Evolutionary conservation across 495 filamentous ascomycete species (phyloP).

Genomic region (Penicillium macrosclerotiorum): DNA sequence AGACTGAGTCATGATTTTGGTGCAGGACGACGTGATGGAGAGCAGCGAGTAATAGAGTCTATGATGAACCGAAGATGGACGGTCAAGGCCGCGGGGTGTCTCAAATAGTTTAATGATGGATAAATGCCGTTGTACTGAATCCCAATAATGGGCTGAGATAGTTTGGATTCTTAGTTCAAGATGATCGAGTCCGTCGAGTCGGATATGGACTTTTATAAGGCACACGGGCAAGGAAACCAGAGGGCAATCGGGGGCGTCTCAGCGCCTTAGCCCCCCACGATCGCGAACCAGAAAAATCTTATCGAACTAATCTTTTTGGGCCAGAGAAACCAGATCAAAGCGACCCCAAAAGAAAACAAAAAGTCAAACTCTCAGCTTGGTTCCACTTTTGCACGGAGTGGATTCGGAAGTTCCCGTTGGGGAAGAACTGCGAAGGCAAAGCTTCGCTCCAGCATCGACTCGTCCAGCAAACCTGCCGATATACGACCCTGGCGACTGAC

Average conservation of each 20-base stretch:
- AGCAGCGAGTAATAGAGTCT: background rate
- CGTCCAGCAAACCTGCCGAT: slow-evolving; percentile 1
- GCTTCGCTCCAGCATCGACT: slow-evolving; percentile 4
- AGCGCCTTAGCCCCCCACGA: background rate
- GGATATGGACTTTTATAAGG: background rate
- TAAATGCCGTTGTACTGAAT: background rate
- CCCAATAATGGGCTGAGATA: background rate
- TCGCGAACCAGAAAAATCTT: slow-evolving; percentile 5
- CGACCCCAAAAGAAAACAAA: background rate
- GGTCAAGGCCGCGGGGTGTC: too few species aligned
- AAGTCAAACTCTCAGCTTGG: slow-evolving; percentile 4
- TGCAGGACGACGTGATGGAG: background rate
- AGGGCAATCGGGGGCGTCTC: background rate
- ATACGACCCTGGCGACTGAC: slow-evolving; percentile 6
- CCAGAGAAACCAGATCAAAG: too few species aligned
- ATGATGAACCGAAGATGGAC: too few species aligned
- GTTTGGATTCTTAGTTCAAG: too few species aligned
- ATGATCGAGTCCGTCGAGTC: too few species aligned
- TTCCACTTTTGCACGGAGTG: background rate
- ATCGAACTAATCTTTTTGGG: background rate
- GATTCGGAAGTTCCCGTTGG: slow-evolving; percentile 16
- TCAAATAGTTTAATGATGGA: too few species aligned
- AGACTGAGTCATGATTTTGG: slow-evolving; percentile 10
- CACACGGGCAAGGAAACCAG: background rate
- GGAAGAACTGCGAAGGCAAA: background rate